Evolutionary conservation across 73 alveolate species (phyloP).

Genomic region (Stentor coeruleus): DNA sequence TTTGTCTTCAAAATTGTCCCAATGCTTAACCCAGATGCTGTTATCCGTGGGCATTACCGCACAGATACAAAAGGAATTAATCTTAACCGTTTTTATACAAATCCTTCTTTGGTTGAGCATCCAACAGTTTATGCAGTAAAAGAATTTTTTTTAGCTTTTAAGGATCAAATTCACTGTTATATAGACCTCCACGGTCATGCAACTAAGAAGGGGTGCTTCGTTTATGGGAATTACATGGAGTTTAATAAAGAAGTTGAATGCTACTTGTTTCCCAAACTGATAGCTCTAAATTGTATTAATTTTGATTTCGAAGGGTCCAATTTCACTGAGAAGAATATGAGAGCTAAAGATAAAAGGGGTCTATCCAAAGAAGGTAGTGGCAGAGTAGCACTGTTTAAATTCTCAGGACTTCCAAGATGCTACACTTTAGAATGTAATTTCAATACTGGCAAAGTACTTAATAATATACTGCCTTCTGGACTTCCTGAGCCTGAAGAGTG

Average conservation of each 20-base stretch:
- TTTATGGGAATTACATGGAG: slow-evolving; percentile 30
- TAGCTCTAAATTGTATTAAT: slow-evolving; percentile 75
- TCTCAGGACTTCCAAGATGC: slow-evolving; percentile 72
- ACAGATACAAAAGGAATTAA: slow-evolving; percentile 94
- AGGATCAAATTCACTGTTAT: slow-evolving; percentile 86
- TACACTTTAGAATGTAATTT: slow-evolving; percentile 89
- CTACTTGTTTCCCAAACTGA: slow-evolving; percentile 76
- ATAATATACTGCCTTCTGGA: background rate
- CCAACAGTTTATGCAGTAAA: slow-evolving; percentile 93
- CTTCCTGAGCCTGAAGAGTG: background rate
- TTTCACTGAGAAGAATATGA: slow-evolving; percentile 42
- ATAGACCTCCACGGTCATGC: slow-evolving; percentile 99
- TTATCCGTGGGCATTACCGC: slow-evolving; percentile 95
- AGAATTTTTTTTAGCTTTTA: slow-evolving; percentile 82
- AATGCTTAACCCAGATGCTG: slow-evolving; percentile 99
- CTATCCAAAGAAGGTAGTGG: slow-evolving; percentile 93
- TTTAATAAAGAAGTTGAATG: slow-evolving; percentile 79
- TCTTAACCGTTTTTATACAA: slow-evolving; percentile 95
- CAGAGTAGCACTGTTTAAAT: slow-evolving; percentile 81
- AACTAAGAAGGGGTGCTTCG: slow-evolving; percentile 56
- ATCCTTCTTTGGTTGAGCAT: slow-evolving; percentile 91
- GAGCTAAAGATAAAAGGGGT: slow-evolving; percentile 41
- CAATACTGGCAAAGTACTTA: slow-evolving; percentile 37
- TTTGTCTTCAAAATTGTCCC: slow-evolving; percentile 92
- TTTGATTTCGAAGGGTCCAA: slow-evolving; percentile 86